Evolutionary conservation across 164 flowering plant species (phyloP), one percentile per base, ranked within the genome.

Genomic region (Dillenia turbinata): DNA sequence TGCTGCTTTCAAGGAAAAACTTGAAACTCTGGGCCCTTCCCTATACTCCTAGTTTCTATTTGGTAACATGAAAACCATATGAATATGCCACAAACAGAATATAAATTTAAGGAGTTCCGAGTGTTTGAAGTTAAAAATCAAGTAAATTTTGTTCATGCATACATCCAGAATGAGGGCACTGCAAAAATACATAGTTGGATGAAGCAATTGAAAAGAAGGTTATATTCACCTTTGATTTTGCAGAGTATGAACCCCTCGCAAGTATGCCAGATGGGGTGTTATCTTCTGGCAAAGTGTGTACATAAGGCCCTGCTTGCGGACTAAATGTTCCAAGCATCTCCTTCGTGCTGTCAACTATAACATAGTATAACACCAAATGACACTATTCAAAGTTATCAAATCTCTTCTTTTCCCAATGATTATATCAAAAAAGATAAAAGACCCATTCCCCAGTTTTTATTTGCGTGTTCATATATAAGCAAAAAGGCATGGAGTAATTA

Each of bases 241-340:
- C 92, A 12, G 88, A 69, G 69, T 83, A 87, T 33, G 79, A 64
- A 64, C 92, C 89, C 60, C 92, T 78, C 51, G 89, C 88, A 63
- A 87, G 81, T 13, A 84, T 75, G 49, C 92, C 89, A 52, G 92
- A 84, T 10, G 89, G 92, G 49, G 92, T 81, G 52, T 79, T 81
- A 52, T 87, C 92, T 69, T 83, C 89, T 13, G 80, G 80, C 81
- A 83, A 73, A 58, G 59, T 78, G 65, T 77, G 85, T 47, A 68
- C 76, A 66, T 87, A 85, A 53, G 85, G 80, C 68, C 83, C 88
- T 43, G 62, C 63, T 63, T 81, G 89, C 44, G 92, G 92, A 65
- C 92, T 83, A 62, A 83, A 87, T 44, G 87, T 83, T 64, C 92
- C 89, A 58, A 87, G 73, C 92, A 87, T 85, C 65, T 78, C 79